Base-by-base conservation (phyloP, 2,329 filamentous ascomycete genomes). In the Colletotrichum godetiae region DNA sequence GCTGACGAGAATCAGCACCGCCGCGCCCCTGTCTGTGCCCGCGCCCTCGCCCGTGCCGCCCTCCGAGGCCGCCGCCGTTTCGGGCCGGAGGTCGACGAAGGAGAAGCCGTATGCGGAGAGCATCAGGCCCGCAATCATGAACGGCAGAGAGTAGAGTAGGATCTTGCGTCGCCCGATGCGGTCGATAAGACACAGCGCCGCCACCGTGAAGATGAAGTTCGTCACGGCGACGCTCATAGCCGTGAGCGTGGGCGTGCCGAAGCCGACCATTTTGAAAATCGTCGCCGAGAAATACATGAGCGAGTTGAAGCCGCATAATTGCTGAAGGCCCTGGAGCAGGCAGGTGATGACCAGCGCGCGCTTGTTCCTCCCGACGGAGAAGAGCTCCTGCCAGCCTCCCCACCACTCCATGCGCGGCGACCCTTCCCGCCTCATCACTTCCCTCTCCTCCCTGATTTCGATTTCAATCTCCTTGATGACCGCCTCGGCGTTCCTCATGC, bases 251-350 rank as follows among this genome's bases (percentile, higher is more conserved):
- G 95, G 94, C 68, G 91, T 93, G 55, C 88, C 87, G 80, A 97
- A 97, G 0, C 93, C 93, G 0, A 97, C 88, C 37, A 95, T 87
- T 3, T 90, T 88, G 79, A 96, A 96, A 35, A 96, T 94, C 8
- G 93, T 95, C 4, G 93, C 93, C 0, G 93, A 95, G 80, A 95
- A 97, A 82, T 97, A 97, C 94, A 97, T 97, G 35, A 98, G 86
- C 12, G 93, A 95, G 84, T 98, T 97, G 57, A 97, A 97, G 1
- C 94, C 95, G 78, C 94, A 97, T 1, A 97, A 88, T 81, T 98
- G 96, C 82, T 98, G 96, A 7, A 97, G 85, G 0, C 92, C 94
- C 79, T 98, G 95, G 2, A 98, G 87, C 75, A 97, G 89, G 82
- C 95, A 97, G 1, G 95, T 95, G 79, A 98, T 97, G 0, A 89